Percentiles rank a stretch among this genome's conserved stretches.
Evolutionary conservation across 331 rosid species (phyloP).

Genomic region (Quercus phellos): DNA sequence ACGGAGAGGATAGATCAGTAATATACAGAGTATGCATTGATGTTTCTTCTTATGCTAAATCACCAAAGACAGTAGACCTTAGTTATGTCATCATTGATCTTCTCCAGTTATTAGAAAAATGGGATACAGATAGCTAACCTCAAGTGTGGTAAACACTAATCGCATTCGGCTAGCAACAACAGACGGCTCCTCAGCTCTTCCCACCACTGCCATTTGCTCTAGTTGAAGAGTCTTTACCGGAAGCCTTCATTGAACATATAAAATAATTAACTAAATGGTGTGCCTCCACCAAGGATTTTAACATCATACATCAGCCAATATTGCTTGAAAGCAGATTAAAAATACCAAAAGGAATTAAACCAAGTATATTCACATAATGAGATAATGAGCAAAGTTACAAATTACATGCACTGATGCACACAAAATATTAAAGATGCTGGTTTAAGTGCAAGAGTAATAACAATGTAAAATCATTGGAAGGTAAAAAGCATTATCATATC

Average conservation of each 20-base stretch:
- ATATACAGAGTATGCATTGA: background rate
- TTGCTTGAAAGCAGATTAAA: background rate
- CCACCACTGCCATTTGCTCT: conserved; percentile 90
- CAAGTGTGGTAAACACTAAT: conserved; percentile 84
- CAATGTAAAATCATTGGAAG: background rate
- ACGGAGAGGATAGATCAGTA: background rate
- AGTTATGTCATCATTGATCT: background rate
- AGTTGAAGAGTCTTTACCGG: conserved; percentile 94
- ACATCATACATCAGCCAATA: background rate
- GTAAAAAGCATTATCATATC: background rate
- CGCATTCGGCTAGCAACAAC: conserved; percentile 90
- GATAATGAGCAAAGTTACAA: background rate
- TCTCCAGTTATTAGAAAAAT: background rate
- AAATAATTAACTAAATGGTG: conserved; percentile 1
- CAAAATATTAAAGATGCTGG: background rate
- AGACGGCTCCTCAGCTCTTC: conserved; percentile 77
- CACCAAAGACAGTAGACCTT: background rate
- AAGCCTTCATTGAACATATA: conserved; percentile 56
- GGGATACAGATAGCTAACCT: conserved; percentile 43
- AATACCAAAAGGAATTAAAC: background rate
- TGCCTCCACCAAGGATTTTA: conserved; percentile 8
- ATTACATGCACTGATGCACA: background rate
- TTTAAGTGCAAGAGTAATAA: background rate
- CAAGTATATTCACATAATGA: background rate
- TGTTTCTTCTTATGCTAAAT: background rate